phyloP scores from a whole-genome alignment of 371 early-diverging fungal species.

The Mortierella sp. region DNA sequence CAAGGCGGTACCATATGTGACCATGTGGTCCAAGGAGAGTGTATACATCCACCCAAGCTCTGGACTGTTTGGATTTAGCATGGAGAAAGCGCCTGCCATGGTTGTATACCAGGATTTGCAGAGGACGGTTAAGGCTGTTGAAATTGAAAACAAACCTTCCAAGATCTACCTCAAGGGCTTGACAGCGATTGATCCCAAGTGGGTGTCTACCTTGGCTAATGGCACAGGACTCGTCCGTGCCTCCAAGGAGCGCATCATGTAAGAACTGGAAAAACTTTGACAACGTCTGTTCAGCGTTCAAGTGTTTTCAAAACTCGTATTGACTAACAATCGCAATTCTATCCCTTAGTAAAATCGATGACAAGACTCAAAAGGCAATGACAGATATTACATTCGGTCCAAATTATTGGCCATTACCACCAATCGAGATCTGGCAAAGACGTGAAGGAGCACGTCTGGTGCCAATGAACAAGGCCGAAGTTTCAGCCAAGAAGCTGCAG shows the following conservation, averaged over 20 bases:
- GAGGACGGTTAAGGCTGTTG: constrained; percentile 55
- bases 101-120: constrained; percentile 79
- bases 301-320: neutral
- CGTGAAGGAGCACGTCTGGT: constrained; percentile 78
- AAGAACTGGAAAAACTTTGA: too few species aligned
- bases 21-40: constrained; percentile 85
- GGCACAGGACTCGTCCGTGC: constrained; percentile 76
- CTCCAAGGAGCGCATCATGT: constrained; percentile 75
- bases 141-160: constrained; percentile 54
- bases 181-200: constrained; percentile 82
- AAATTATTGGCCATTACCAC: constrained; percentile 81
- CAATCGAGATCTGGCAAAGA: constrained; percentile 75
- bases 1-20: constrained; percentile 75
- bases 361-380: constrained; percentile 76
- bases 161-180: constrained; percentile 84
- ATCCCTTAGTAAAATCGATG: constrained; percentile 66
- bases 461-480: constrained; percentile 49
- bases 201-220: constrained; percentile 76
- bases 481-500: constrained; percentile 53
- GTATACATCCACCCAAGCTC: constrained; percentile 84
- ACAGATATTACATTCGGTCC: constrained; percentile 78
- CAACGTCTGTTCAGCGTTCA: too few species aligned
- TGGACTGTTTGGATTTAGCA: constrained; percentile 65
- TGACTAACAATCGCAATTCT: neutral
- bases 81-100: constrained; percentile 82